Base-by-base conservation (phyloP, 768 basidiomycete species). In the Exidia glandulosa region DNA sequence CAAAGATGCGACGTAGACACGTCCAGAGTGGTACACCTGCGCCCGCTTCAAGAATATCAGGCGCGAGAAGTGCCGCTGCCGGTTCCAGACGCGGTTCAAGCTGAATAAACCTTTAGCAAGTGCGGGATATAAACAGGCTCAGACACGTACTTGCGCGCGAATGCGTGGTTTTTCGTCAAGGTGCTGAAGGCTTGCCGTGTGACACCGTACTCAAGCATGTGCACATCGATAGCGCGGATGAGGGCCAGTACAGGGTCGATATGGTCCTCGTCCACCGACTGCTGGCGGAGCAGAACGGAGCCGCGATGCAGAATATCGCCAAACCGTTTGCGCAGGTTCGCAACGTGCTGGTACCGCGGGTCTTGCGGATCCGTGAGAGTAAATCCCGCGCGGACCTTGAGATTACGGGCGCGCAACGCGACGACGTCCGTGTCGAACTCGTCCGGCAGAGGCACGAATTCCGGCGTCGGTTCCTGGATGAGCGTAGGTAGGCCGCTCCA, bases 181-280 rank as follows among this genome's bases (percentile, higher is more conserved):
- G 79, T 74, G 59, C 81, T 81, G 63, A 82, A 88, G 57, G 81
- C 79, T 57, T 72, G 72, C 66, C 82, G 73, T 52, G 73, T 81
- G 68, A 87, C 74, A 14, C 81, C 88, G 70, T 89, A 89, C 57
- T 82, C 82, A 54, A 90, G 75, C 65, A 92, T 74, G 66, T 82
- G 89, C 2, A 84, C 81, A 63, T 91, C 90, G 48, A 91, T 85
- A 3, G 84, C 85, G 52, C 83, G 83, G 27, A 84, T 80, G 19
- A 90, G 81, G 36, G 77, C 76, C 33, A 90, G 79, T 32, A 95
- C 83, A 3, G 90, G 87, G 69, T 98, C 94, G 48, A 90, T 87
- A 62, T 90, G 88, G 68, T 92, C 89, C 70, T 91, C 90, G 33
- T 81, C 83, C 48, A 79, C 81, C 13, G 77, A 80, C 47, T 80